phyloP scores from a whole-genome alignment of 768 basidiomycete genomes.

The Trametopsis cervina region DNA sequence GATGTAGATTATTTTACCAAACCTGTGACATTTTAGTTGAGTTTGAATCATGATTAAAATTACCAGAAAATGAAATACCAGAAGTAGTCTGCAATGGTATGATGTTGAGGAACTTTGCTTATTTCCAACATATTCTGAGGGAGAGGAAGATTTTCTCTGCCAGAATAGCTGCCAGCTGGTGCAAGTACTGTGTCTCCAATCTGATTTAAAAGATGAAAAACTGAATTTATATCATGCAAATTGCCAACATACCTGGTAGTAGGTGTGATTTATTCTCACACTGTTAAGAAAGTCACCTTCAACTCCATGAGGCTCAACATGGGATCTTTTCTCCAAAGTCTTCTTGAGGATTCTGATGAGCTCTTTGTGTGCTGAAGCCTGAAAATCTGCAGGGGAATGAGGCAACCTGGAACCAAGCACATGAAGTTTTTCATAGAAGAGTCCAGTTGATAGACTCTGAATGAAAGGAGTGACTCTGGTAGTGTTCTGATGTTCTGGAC shows the following conservation, averaged over 20 bases:
- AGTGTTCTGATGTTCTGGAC: constrained; percentile 41
- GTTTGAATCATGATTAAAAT: background rate
- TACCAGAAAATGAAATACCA: constrained; percentile 36
- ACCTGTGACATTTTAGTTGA: constrained; percentile 40
- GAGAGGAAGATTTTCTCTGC: constrained; percentile 24
- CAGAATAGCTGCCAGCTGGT: constrained; percentile 29
- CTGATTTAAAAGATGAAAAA: constrained; percentile 26
- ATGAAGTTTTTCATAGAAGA: constrained; percentile 46
- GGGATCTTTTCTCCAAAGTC: no score
- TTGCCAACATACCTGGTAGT: constrained; percentile 25
- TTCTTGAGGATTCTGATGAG: background rate
- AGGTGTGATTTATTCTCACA: background rate
- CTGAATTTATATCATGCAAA: background rate
- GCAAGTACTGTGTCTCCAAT: constrained; percentile 58
- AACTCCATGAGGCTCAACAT: no score
- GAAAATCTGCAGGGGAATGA: no score
- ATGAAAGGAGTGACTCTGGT: constrained; percentile 64
- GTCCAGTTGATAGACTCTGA: constrained; percentile 38
- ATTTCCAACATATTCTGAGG: constrained; percentile 29
- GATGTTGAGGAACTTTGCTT: constrained; percentile 23
- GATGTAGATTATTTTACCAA: constrained; percentile 56
- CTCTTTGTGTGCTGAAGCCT: background rate
- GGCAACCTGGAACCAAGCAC: constrained; percentile 57
- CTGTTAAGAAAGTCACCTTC: background rate
- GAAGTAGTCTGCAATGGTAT: constrained; percentile 51